Evolutionary conservation across 140 eudicot species (phyloP).

Genomic region (Eryngium alpinum): DNA sequence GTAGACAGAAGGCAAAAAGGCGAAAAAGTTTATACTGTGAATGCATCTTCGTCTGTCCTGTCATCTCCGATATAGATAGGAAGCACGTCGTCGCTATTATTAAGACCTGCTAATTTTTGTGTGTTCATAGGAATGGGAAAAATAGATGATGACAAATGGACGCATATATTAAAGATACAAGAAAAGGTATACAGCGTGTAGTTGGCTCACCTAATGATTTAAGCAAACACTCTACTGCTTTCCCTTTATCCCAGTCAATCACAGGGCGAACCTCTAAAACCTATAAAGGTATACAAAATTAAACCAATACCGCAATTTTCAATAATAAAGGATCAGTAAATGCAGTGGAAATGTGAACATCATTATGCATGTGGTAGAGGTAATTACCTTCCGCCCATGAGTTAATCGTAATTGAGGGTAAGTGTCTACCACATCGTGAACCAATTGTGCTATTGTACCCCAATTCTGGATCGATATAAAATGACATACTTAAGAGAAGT

Average conservation of each 20-base stretch:
- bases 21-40: constrained; percentile 40
- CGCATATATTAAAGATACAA: background rate
- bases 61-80: constrained; percentile 95
- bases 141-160: background rate
- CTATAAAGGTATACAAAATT: constrained; percentile 21
- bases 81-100: constrained; percentile 61
- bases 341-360: background rate
- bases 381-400: constrained; percentile 83
- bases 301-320: background rate
- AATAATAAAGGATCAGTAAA: background rate
- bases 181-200: background rate
- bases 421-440: constrained; percentile 61
- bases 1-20: no score
- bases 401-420: constrained; percentile 77
- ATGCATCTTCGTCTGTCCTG: constrained; percentile 94
- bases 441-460: constrained; percentile 70
- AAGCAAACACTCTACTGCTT: constrained; percentile 87
- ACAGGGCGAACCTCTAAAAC: constrained; percentile 98
- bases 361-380: background rate
- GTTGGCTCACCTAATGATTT: constrained; percentile 55
- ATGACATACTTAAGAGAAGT: background rate
- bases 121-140: background rate
- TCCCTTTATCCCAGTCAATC: constrained; percentile 93
- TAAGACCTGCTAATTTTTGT: constrained; percentile 40
- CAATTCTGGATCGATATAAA: constrained; percentile 45